Evolutionary conservation across 106 monocot genomes (phyloP).

Genomic region (Iris macrosiphon): DNA sequence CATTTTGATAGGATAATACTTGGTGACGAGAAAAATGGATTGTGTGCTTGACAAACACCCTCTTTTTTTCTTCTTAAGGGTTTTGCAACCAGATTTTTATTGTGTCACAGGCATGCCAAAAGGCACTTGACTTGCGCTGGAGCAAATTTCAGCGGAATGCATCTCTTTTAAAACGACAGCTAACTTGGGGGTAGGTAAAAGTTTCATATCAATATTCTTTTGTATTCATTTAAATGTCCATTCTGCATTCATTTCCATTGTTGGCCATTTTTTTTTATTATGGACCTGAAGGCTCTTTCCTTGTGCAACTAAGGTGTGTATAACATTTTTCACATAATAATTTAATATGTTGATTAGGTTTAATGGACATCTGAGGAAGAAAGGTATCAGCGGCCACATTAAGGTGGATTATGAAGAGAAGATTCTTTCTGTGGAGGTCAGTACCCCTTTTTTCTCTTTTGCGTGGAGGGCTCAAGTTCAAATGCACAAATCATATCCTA

Average conservation of each 20-base stretch:
- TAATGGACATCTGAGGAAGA: slow-evolving; percentile 88
- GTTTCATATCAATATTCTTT: not conserved
- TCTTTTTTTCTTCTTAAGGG: not conserved
- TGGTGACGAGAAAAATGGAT: no score
- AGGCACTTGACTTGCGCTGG: slow-evolving; percentile 86
- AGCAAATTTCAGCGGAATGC: slow-evolving; percentile 88
- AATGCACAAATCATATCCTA: no score
- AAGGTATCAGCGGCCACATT: slow-evolving; percentile 84
- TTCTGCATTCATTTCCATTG: not conserved
- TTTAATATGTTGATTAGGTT: slow-evolving; percentile 46
- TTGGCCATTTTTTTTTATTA: not conserved
- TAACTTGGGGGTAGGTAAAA: slow-evolving; percentile 90
- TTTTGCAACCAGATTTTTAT: not conserved
- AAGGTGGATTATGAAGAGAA: slow-evolving; percentile 80
- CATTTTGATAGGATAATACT: no score
- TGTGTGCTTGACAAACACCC: not conserved
- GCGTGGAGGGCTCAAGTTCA: no score
- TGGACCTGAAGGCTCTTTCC: not conserved
- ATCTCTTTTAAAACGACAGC: slow-evolving; percentile 65
- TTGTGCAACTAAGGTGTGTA: not conserved
- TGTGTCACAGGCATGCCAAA: slow-evolving; percentile 55
- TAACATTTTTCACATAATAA: not conserved
- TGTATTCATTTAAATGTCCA: not conserved
- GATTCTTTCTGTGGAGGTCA: slow-evolving; percentile 81
- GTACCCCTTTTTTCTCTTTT: no score